Evolutionary conservation across 2,329 filamentous ascomycete species (phyloP).

Genomic region (Colletotrichum sp.): DNA sequence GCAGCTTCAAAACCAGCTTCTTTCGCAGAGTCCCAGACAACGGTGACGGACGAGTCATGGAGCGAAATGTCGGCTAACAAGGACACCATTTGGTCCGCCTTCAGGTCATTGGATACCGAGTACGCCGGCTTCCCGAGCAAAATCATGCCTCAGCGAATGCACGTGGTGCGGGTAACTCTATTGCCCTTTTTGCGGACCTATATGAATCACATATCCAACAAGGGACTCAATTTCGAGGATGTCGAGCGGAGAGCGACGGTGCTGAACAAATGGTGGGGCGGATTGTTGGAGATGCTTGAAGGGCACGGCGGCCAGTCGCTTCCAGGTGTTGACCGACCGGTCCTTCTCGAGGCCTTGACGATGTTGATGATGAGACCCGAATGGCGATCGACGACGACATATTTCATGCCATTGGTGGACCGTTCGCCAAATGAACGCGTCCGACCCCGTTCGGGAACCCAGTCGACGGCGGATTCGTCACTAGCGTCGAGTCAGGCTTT

Average conservation of each 20-base stretch:
- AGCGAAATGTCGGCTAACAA: conserved; percentile 48
- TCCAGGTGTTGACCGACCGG: conserved; percentile 81
- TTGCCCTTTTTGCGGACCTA: conserved; percentile 80
- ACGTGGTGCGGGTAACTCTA: conserved; percentile 73
- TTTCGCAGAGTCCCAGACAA: conserved; percentile 40
- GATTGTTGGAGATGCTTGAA: conserved; percentile 81
- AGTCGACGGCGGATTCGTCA: conserved; percentile 60
- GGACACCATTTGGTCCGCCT: conserved; percentile 61
- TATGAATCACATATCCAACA: conserved; percentile 69
- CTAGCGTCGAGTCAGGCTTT: conserved; percentile 70
- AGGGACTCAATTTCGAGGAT: conserved; percentile 74
- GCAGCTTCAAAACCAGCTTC: conserved; percentile 42
- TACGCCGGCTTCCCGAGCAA: conserved; percentile 70
- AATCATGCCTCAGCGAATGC: conserved; percentile 74
- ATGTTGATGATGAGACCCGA: conserved; percentile 88
- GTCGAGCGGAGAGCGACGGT: conserved; percentile 81
- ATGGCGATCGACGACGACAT: conserved; percentile 78
- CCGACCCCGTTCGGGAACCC: conserved; percentile 50
- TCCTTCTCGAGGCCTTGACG: conserved; percentile 78
- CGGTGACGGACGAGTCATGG: conserved; percentile 49
- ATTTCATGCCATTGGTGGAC: conserved; percentile 66
- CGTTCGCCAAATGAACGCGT: conserved; percentile 54
- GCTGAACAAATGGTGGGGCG: conserved; percentile 90
- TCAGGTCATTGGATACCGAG: conserved; percentile 59
- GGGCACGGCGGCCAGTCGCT: conserved; percentile 72